These are phyloP conservation scores for Bidens hawaiensis DNA, from an alignment of 140 eudicot genomes.

Conservation along the genomic window DNA sequence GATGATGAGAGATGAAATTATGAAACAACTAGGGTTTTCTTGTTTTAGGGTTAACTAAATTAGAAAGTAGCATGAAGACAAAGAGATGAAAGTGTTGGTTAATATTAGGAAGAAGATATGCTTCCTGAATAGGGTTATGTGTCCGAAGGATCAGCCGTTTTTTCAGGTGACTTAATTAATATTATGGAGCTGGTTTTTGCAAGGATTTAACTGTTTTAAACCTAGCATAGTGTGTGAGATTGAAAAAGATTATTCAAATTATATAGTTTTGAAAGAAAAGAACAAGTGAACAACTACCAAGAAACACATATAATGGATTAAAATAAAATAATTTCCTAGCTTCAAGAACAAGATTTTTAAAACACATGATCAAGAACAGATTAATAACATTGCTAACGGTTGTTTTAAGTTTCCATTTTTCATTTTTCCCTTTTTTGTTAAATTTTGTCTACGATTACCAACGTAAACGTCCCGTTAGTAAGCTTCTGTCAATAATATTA, in stretches of 20 bases:
- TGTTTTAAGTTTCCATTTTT: too few relatives aligned
- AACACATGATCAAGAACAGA: background rate
- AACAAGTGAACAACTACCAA: conserved; percentile 12
- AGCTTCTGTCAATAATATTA: too few relatives aligned
- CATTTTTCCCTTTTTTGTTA: too few relatives aligned
- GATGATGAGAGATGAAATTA: too few relatives aligned
- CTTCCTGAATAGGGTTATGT: conserved; percentile 52
- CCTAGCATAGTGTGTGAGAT: background rate
- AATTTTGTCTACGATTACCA: too few relatives aligned
- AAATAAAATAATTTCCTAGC: too few relatives aligned
- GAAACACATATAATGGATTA: background rate
- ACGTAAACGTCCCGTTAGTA: too few relatives aligned
- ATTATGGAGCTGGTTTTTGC: conserved; percentile 38
- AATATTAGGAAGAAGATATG: conserved; percentile 56
- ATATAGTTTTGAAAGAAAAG: background rate
- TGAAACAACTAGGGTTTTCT: conserved; percentile 30
- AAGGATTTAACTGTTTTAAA: conserved; percentile 31
- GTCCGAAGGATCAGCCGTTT: conserved; percentile 91
- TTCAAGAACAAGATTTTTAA: background rate
- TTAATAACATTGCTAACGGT: too few relatives aligned
- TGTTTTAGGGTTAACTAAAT: conserved; percentile 33
- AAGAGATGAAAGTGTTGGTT: conserved; percentile 28
- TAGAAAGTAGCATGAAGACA: conserved; percentile 34
- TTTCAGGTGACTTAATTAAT: conserved; percentile 70
- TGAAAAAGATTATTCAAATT: background rate